Conservation (phyloP, 2,329 filamentous ascomycete genomes). For the Seiridium cupressi region DNA sequence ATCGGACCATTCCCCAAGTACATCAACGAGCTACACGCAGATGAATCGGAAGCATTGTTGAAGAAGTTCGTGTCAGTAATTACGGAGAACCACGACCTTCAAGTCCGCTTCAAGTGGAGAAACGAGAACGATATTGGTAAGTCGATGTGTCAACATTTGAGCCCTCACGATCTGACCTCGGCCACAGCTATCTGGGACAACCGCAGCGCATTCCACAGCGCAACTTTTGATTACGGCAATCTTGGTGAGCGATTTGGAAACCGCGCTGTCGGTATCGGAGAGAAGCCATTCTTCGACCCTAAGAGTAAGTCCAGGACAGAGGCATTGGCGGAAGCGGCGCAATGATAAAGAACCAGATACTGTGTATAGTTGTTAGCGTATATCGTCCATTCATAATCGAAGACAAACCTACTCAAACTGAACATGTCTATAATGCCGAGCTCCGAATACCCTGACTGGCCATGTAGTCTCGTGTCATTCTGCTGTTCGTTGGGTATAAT, state of each 20-base stretch:
- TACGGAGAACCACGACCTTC: slow-evolving; percentile 46
- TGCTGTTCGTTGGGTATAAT: too few relatives aligned
- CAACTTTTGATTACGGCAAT: slow-evolving; percentile 55
- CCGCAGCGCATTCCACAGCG: slow-evolving; percentile 54
- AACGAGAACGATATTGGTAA: slow-evolving; percentile 40
- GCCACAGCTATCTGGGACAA: slow-evolving; percentile 59
- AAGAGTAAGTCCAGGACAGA: slow-evolving; percentile 40
- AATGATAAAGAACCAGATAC: not conserved
- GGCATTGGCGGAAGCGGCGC: slow-evolving; percentile 5
- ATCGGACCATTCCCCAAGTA: slow-evolving; percentile 39
- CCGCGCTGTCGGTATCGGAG: slow-evolving; percentile 53
- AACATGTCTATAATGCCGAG: too few relatives aligned
- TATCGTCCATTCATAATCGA: too few relatives aligned
- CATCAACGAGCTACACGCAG: slow-evolving; percentile 40
- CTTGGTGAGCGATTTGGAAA: slow-evolving; percentile 50
- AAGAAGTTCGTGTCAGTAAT: slow-evolving; percentile 39
- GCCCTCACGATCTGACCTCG: not conserved
- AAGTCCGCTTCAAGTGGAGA: slow-evolving; percentile 45
- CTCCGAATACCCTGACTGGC: too few relatives aligned
- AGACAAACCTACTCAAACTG: too few relatives aligned
- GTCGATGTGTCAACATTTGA: slow-evolving; percentile 7
- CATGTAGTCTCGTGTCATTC: too few relatives aligned
- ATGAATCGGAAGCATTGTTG: slow-evolving; percentile 41
- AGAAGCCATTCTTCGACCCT: slow-evolving; percentile 52
- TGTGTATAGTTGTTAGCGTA: not conserved